Evolutionary conservation across 208 protist genomes (phyloP), one percentile per base, ranked within the genome.

Genomic region (Leishmania aethiopica): DNA sequence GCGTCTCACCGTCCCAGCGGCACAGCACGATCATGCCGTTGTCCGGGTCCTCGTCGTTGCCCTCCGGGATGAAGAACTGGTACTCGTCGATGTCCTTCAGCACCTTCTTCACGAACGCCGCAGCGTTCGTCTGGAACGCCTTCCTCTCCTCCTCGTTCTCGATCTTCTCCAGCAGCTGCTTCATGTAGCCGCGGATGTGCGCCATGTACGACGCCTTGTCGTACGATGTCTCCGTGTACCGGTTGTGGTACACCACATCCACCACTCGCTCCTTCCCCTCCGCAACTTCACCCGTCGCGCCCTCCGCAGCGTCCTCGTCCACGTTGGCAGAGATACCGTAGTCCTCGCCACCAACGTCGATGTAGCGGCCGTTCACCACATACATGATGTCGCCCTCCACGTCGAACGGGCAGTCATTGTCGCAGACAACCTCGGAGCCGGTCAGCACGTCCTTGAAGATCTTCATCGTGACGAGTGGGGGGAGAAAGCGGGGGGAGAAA

Each of bases 171-270:
- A 96, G 88, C 74, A 98, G 85, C 51, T 86, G 83, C 93, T 97
- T 97, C 93, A 98, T 97, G 95, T 97, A 97, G 77, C 84, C 78
- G 77, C 95, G 95, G 85, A 98, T 96, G 93, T 98, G 92, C 69
- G 93, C 93, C 89, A 96, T 97, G 92, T 97, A 98, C 53, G 88
- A 92, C 75, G 91, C 91, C 95, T 98, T 98, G 92, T 98, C 96
- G 90, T 97, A 98, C 85, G 80, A 92, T 62, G 95, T 98, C 91
- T 97, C 95, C 75, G 89, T 94, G 90, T 98, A 96, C 84, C 94
- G 92, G 87, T 97, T 97, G 88, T 93, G 94, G 93, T 97, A 69
- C 85, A 98, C 92, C 66, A 98, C 81, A 84, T 98, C 95, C 49
- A 98, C 85, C 35, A 96, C 93, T 51, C 90, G 92, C 85, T 94